These are phyloP conservation scores for Candida tetrigidarum DNA, from an alignment of 1,139 yeast species.

Conservation along the genomic window DNA sequence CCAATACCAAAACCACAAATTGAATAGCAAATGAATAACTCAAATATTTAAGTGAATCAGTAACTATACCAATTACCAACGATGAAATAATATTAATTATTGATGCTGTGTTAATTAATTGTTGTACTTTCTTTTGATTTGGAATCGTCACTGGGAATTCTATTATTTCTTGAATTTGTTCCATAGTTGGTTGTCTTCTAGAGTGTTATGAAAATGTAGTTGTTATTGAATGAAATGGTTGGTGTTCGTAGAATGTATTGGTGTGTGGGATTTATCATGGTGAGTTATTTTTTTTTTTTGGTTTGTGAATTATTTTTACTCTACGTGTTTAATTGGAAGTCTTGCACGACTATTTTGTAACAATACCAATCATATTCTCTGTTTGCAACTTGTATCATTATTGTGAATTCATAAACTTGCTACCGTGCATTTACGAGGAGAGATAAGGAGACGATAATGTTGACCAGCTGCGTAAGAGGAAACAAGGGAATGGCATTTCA, in stretches of 20 bases:
- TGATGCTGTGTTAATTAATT: constrained; percentile 13
- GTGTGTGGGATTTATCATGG: too few species aligned
- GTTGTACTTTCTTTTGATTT: constrained; percentile 18
- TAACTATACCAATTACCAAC: constrained; percentile 16
- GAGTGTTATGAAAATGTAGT: too few species aligned
- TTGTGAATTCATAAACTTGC: too few species aligned
- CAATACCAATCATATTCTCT: neutral
- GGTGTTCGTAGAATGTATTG: too few species aligned
- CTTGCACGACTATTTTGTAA: too few species aligned
- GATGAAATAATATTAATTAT: constrained; percentile 15
- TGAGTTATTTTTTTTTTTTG: neutral
- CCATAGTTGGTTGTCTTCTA: constrained; percentile 8
- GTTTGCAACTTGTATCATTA: neutral
- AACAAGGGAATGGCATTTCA: too few species aligned
- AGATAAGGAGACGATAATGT: too few species aligned
- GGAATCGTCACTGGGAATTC: constrained; percentile 22
- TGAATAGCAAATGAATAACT: constrained; percentile 17
- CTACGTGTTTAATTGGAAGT: neutral
- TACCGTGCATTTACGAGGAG: too few species aligned
- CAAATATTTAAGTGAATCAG: constrained; percentile 15
- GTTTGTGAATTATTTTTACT: neutral
- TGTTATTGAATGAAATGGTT: too few species aligned
- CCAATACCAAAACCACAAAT: constrained; percentile 14
- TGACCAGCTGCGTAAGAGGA: too few species aligned
- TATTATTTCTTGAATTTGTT: constrained; percentile 11